A percentile compares a stretch with the other conserved stretches of the same genome.
Evolutionary conservation across 192 early-diverging fungal species (phyloP).

Genomic region (Phycomyces nitens): DNA sequence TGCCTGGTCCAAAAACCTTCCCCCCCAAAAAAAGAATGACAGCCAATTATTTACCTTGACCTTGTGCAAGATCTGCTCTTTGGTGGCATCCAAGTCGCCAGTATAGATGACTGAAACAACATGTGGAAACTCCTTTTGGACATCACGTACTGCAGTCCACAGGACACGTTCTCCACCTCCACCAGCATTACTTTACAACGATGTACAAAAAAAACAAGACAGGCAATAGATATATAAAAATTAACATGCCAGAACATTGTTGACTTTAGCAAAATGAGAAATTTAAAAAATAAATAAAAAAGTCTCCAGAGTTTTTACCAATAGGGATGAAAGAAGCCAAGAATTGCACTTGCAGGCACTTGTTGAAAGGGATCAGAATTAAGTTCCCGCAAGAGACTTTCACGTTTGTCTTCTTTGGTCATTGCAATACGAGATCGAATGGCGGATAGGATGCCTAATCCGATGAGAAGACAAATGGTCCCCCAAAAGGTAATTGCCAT

Average conservation of each 20-base stretch:
- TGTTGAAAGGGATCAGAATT: conserved; percentile 6
- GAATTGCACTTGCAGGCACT: conserved; percentile 34
- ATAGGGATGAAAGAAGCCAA: conserved; percentile 93
- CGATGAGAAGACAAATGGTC: too few species aligned
- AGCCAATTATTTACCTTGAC: conserved; percentile 49
- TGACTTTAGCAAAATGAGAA: too few species aligned
- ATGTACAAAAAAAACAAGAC: too few species aligned
- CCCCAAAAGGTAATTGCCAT: too few species aligned
- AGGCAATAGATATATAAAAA: too few species aligned
- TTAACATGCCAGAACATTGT: too few species aligned
- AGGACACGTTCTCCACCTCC: conserved; percentile 97
- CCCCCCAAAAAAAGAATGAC: too few species aligned
- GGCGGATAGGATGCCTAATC: too few species aligned
- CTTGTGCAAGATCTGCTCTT: conserved; percentile 56
- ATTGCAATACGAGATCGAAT: conserved; percentile 17
- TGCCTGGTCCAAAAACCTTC: too few species aligned
- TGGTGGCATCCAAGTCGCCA: conserved; percentile 55
- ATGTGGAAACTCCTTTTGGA: conserved; percentile 69
- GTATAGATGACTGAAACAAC: conserved; percentile 78
- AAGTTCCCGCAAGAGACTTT: conserved; percentile 23
- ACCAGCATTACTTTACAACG: conserved; percentile 63
- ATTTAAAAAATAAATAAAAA: conserved; percentile 6
- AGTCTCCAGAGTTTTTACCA: conserved; percentile 45
- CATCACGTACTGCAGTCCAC: conserved; percentile 82
- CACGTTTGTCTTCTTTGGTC: conserved; percentile 24